Conservation (phyloP, 257 asterid species). For the Solanum ossicruentum region DNA sequence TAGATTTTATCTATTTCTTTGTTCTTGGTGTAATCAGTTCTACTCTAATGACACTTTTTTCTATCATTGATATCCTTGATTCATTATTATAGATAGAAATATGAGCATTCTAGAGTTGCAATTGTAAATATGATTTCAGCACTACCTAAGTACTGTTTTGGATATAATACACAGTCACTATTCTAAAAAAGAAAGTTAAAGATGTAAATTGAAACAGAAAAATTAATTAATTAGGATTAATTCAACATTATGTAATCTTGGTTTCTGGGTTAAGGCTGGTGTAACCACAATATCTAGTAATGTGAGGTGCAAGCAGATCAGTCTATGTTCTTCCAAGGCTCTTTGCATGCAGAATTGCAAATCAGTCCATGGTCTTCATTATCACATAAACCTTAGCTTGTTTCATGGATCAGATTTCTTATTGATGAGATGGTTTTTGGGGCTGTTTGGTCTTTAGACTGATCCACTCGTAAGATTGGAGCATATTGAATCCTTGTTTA, state of each 20-base stretch:
- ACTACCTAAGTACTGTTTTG: no score
- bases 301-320: not conserved
- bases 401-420: not conserved
- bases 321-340: not conserved
- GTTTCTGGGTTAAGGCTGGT: not conserved
- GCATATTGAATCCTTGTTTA: not conserved
- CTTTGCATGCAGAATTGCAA: not conserved
- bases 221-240: not conserved
- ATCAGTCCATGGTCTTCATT: not conserved
- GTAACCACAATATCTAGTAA: not conserved
- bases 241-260: not conserved
- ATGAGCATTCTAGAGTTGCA: no score
- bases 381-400: not conserved
- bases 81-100: no score
- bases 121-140: no score
- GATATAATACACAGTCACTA: no score
- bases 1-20: no score
- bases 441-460: not conserved
- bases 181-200: not conserved
- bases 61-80: no score
- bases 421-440: not conserved
- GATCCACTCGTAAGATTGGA: not conserved
- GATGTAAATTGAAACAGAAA: not conserved
- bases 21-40: no score
- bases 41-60: no score